Evolutionary conservation across 2,329 filamentous ascomycete genomes (phyloP).

Genomic region (Xylaria sp.): DNA sequence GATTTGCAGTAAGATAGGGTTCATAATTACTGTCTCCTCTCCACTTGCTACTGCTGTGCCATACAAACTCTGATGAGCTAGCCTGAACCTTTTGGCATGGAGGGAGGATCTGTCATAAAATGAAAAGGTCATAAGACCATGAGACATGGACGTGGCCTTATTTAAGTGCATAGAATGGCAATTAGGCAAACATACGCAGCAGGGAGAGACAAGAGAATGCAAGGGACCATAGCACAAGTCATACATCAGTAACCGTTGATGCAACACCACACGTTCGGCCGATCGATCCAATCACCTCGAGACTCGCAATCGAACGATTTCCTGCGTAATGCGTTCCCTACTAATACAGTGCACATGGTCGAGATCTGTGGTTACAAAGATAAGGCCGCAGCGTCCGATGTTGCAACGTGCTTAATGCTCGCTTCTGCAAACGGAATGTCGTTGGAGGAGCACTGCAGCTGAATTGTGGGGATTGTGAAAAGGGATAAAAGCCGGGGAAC

Average conservation of each 20-base stretch:
- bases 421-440: constrained; percentile 7
- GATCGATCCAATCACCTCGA: neutral
- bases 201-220: neutral
- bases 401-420: neutral
- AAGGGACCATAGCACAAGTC: constrained; percentile 6
- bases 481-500: constrained; percentile 6
- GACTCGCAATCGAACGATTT: neutral
- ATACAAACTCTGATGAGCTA: too few relatives aligned
- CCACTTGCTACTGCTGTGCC: neutral
- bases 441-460: constrained; percentile 16
- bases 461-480: neutral
- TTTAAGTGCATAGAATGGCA: neutral
- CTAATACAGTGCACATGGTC: too few relatives aligned
- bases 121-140: too few relatives aligned
- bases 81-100: too few relatives aligned
- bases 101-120: neutral
- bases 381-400: constrained; percentile 7
- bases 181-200: neutral
- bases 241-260: neutral
- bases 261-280: neutral
- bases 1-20: constrained; percentile 18
- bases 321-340: too few relatives aligned
- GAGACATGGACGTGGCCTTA: neutral
- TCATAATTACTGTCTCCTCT: constrained; percentile 23
- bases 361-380: constrained; percentile 1